Base-by-base conservation (phyloP, 495 filamentous ascomycete genomes). In the Aspergillus hancockii region DNA sequence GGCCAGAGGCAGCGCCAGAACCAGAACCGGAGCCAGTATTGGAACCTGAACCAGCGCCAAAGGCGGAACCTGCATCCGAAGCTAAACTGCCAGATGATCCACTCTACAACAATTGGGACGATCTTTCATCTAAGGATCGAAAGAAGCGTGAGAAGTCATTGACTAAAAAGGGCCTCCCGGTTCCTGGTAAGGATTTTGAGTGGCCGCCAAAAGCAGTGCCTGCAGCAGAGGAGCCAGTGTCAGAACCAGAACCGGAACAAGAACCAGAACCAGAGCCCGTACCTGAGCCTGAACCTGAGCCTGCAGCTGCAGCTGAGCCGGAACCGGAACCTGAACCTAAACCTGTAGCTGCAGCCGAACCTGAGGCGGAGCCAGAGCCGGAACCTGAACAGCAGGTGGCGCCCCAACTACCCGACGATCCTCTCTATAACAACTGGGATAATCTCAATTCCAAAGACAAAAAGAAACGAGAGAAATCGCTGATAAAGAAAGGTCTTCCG, bases 111-210 rank as follows among this genome's bases (percentile, higher is more conserved):
- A 65, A 69, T 25, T 78, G 74, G 74, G 18, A 56, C 1, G 64
- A 31, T n/a, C 36, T 78, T 16, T 70, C 65, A 5, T 73, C 71
- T 2, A 76, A 76, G 55, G 75, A 76, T 4, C 62, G 70, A n/a
- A 76, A 76, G 62, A 73, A 66, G 43, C 70, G 75, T 32, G 74
- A 76, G 31, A 78, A 72, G 54, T 51, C 63, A 18, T 41, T 78
- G 49, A 63, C 57, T 0, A 71, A 66, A 31, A 76, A 73, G 51
- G 70, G 70, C 4, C 67, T 76, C 22, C 70, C 71, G n/a, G 67
- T 76, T 25, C 73, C 73, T 2, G 73, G 72, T 7, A 68, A 71
- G 32, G 75, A 73, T 38, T 70, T 76, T 21, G 59, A 69, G n/a
- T 34, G 69, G 28, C 64, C 70, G 0, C 63, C 63, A n/a, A 18